A percentile compares a stretch with the other conserved stretches of the same genome.
Conservation (phyloP, 805 yeast genomes). For the Yamadazyma tumulicola region DNA sequence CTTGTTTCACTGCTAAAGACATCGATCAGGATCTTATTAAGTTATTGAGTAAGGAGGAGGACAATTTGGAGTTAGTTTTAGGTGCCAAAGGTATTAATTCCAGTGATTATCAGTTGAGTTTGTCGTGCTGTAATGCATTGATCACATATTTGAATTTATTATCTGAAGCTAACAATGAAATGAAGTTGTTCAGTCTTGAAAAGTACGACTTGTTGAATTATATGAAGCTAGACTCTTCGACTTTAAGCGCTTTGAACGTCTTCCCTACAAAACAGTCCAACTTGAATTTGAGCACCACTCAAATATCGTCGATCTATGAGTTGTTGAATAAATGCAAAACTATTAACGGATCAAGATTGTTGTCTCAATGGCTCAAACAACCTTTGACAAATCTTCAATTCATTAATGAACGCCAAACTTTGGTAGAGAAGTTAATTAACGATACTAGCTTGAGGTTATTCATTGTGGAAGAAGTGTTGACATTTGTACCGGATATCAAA, state of each 20-base stretch:
- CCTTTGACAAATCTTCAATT: constrained; percentile 68
- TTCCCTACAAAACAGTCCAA: constrained; percentile 51
- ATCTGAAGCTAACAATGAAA: constrained; percentile 48
- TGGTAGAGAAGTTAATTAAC: constrained; percentile 73
- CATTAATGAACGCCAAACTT: constrained; percentile 64
- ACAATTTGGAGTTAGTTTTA: constrained; percentile 41
- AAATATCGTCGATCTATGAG: constrained; percentile 63
- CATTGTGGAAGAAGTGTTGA: constrained; percentile 63
- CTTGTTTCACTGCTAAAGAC: constrained; percentile 61
- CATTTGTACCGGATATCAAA: constrained; percentile 78
- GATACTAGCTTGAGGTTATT: constrained; percentile 64
- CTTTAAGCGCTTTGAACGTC: constrained; percentile 81
- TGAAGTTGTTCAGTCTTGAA: constrained; percentile 52
- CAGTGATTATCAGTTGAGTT: constrained; percentile 47
- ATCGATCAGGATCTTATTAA: constrained; percentile 76
- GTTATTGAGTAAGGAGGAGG: constrained; percentile 41
- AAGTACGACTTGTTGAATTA: constrained; percentile 72
- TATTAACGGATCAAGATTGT: constrained; percentile 79
- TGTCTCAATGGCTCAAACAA: constrained; percentile 94
- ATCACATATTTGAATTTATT: constrained; percentile 65
- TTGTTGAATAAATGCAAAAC: constrained; percentile 86
- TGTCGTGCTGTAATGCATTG: constrained; percentile 65
- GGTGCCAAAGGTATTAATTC: constrained; percentile 51
- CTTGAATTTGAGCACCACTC: constrained; percentile 18
- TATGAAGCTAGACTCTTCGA: constrained; percentile 90